phyloP scores from a whole-genome alignment of 345 rosid genomes.

The Turritis glabra region DNA sequence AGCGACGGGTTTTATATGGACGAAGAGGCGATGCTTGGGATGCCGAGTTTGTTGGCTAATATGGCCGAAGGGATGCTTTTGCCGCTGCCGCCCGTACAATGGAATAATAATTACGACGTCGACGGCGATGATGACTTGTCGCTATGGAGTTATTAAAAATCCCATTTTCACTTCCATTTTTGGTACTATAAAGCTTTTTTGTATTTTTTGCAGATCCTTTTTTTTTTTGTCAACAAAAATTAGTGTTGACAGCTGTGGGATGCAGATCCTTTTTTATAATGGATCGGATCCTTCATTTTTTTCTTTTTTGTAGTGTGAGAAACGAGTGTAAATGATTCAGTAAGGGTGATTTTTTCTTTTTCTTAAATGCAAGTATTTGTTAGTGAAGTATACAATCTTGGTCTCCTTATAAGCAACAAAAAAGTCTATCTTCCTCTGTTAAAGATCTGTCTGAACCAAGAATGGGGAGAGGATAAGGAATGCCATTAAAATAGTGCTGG shows the following conservation, averaged over 20 bases:
- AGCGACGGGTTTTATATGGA: constrained; percentile 16
- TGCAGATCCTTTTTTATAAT: background rate
- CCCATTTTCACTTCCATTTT: background rate
- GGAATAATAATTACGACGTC: background rate
- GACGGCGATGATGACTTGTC: constrained; percentile 45
- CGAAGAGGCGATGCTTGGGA: constrained; percentile 62
- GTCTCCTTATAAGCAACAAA: background rate
- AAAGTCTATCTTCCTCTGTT: background rate
- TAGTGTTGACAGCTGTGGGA: too few species aligned
- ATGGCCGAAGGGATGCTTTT: constrained; percentile 81
- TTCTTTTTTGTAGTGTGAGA: background rate
- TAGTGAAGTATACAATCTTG: background rate
- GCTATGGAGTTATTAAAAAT: constrained; percentile 54
- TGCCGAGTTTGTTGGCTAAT: constrained; percentile 55
- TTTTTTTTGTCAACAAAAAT: background rate
- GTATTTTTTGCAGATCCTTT: background rate
- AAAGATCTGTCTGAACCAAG: background rate
- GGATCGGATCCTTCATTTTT: background rate
- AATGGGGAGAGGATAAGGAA: background rate
- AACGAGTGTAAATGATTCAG: background rate
- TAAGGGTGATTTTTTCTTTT: background rate
- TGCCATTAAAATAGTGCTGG: background rate
- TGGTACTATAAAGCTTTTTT: background rate
- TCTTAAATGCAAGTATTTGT: background rate
- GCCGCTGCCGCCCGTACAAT: constrained; percentile 32